Evolutionary conservation across 2,329 filamentous ascomycete species (phyloP).

Genomic region (Cadophora sp.): DNA sequence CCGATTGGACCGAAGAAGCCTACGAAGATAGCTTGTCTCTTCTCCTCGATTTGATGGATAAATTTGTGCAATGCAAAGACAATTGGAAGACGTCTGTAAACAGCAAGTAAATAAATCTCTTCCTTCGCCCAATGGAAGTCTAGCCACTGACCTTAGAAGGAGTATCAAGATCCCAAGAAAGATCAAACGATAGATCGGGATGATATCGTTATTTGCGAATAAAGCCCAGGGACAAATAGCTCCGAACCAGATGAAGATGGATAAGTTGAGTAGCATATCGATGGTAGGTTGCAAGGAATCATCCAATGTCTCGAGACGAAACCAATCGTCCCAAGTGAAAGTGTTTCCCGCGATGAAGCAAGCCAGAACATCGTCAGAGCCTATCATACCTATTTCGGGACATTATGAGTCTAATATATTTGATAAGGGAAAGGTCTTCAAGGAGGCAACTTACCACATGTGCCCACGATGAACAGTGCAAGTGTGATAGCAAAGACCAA

Average conservation of each 20-base stretch:
- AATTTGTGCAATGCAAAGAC: conserved; percentile 75
- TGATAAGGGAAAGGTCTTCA: not conserved
- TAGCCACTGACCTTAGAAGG: conserved; percentile 60
- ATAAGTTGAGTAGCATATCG: conserved; percentile 86
- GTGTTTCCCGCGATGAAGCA: conserved; percentile 92
- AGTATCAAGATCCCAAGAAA: conserved; percentile 78
- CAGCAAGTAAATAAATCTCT: conserved; percentile 22
- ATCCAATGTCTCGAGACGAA: conserved; percentile 84
- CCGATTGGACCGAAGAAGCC: conserved; percentile 95
- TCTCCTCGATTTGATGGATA: conserved; percentile 80
- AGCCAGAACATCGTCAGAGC: conserved; percentile 72
- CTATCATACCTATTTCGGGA: conserved; percentile 2
- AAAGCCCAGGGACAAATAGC: conserved; percentile 81
- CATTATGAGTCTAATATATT: not conserved
- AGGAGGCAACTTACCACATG: conserved; percentile 89
- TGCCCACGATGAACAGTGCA: conserved; percentile 86
- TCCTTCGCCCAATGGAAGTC: not conserved
- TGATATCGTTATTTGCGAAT: conserved; percentile 71
- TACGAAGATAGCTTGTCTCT: conserved; percentile 80
- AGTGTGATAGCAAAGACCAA: conserved; percentile 74
- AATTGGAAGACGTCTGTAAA: conserved; percentile 68
- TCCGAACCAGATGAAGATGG: conserved; percentile 91
- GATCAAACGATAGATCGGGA: conserved; percentile 77
- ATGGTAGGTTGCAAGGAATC: conserved; percentile 94
- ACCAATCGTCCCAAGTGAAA: conserved; percentile 96